A percentile compares a stretch with the other conserved stretches of the same genome.
Evolutionary conservation across 352 stramenopile genomes (phyloP).

Genomic region (Phytophthora idaei): DNA sequence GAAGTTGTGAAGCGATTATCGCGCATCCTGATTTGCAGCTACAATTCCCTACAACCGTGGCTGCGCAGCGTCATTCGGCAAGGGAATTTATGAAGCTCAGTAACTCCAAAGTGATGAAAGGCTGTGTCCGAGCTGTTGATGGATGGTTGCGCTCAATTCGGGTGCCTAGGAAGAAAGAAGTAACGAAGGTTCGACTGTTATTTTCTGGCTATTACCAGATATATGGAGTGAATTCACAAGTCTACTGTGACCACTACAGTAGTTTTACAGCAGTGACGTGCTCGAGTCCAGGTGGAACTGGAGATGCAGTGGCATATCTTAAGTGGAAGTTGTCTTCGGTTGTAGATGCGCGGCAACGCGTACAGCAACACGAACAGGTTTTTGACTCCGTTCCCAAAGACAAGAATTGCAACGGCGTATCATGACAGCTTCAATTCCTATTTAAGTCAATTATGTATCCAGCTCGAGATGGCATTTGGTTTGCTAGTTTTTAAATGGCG

Average conservation of each 20-base stretch:
- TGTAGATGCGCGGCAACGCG: not conserved
- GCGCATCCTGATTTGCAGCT: not conserved
- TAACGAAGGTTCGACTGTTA: not conserved
- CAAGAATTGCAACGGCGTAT: too few species aligned
- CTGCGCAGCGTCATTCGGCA: not conserved
- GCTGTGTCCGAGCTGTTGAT: not conserved
- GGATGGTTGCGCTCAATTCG: not conserved
- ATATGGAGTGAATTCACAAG: not conserved
- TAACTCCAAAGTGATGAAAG: not conserved
- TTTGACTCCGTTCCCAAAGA: too few species aligned
- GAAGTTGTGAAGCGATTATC: not conserved
- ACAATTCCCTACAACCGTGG: not conserved
- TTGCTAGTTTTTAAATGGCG: not conserved
- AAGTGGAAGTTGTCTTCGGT: not conserved
- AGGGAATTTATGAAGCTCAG: not conserved
- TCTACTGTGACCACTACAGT: not conserved
- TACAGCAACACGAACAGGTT: too few species aligned
- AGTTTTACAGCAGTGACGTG: not conserved
- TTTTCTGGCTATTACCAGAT: not conserved
- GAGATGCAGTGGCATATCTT: not conserved
- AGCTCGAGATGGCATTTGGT: not conserved
- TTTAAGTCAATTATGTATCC: not conserved
- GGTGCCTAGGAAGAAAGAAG: not conserved
- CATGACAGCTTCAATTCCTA: too few species aligned
- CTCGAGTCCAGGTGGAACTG: not conserved